phyloP scores from a whole-genome alignment of 495 filamentous ascomycete species.

The Cercophora scortea region DNA sequence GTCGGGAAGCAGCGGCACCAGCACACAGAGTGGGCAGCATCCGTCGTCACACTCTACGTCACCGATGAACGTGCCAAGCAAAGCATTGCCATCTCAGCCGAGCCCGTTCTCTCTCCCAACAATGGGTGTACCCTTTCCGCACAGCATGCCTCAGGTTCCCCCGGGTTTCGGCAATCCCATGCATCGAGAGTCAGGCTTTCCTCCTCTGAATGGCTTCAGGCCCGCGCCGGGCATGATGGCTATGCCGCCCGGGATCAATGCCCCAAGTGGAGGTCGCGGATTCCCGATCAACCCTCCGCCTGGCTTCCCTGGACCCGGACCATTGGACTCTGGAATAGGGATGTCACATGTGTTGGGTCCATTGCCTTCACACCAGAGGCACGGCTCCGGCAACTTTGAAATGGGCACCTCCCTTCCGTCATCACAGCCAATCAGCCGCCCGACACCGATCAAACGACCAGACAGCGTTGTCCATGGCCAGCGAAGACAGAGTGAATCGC shows the following conservation, averaged over 20 bases:
- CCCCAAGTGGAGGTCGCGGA: constrained; percentile 54
- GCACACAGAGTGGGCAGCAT: constrained; percentile 7
- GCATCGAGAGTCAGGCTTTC: constrained; percentile 18
- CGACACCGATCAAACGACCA: constrained; percentile 82
- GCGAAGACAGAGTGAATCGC: constrained; percentile 21
- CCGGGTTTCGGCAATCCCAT: constrained; percentile 34
- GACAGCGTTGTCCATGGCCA: constrained; percentile 56
- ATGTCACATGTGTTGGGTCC: constrained; percentile 24
- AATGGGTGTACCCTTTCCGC: constrained; percentile 26
- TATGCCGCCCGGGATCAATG: constrained; percentile 48
- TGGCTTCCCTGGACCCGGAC: constrained; percentile 43
- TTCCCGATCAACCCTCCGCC: constrained; percentile 55
- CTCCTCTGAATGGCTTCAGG: constrained; percentile 38
- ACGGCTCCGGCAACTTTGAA: constrained; percentile 39
- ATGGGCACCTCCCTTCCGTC: constrained; percentile 20
- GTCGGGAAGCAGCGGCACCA: constrained; percentile 10
- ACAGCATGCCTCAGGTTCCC: constrained; percentile 22
- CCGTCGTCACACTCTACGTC: constrained; percentile 15
- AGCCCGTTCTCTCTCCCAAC: constrained; percentile 28
- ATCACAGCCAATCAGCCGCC: constrained; percentile 64
- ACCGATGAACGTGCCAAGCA: constrained; percentile 15
- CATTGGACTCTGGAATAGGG: constrained; percentile 34
- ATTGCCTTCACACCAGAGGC: constrained; percentile 34
- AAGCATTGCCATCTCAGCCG: constrained; percentile 31
- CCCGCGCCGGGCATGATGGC: constrained; percentile 41